phyloP scores from a whole-genome alignment of 2,329 filamentous ascomycete genomes.

The Penicillium capsulatum region DNA sequence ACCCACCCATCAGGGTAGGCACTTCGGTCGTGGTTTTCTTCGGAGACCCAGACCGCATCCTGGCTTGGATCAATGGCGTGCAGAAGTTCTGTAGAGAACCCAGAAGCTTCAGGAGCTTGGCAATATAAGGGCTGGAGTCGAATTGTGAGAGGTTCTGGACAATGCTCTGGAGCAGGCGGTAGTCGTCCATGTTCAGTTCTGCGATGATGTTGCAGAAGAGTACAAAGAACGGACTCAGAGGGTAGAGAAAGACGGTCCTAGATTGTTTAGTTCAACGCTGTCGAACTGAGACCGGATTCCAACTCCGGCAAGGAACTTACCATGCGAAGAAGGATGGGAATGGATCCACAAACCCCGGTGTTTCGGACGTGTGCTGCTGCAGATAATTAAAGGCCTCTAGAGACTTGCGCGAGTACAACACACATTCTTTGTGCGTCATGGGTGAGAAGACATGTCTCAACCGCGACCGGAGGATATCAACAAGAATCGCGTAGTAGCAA shows the following conservation, averaged over 20 bases:
- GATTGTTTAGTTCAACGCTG: background rate
- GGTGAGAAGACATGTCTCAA: constrained; percentile 18
- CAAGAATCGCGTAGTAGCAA: constrained; percentile 24
- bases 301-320: constrained; percentile 4
- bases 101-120: constrained; percentile 16
- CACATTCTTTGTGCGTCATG: constrained; percentile 20
- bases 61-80: constrained; percentile 11
- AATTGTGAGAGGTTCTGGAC: constrained; percentile 16
- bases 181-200: constrained; percentile 18
- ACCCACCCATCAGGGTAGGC: constrained; percentile 2
- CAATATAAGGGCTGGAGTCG: constrained; percentile 16
- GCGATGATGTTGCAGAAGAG: constrained; percentile 26
- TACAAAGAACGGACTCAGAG: constrained; percentile 23
- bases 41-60: constrained; percentile 5
- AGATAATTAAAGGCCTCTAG: constrained; percentile 13
- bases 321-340: constrained; percentile 18
- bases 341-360: constrained; percentile 15
- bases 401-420: constrained; percentile 18
- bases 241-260: constrained; percentile 21
- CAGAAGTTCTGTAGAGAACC: constrained; percentile 13
- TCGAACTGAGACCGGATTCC: too few species aligned
- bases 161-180: constrained; percentile 17
- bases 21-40: constrained; percentile 9
- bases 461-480: constrained; percentile 25
- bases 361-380: constrained; percentile 8